Conservation (phyloP, 371 early-diverging fungal genomes). For the Smittium culicis region DNA sequence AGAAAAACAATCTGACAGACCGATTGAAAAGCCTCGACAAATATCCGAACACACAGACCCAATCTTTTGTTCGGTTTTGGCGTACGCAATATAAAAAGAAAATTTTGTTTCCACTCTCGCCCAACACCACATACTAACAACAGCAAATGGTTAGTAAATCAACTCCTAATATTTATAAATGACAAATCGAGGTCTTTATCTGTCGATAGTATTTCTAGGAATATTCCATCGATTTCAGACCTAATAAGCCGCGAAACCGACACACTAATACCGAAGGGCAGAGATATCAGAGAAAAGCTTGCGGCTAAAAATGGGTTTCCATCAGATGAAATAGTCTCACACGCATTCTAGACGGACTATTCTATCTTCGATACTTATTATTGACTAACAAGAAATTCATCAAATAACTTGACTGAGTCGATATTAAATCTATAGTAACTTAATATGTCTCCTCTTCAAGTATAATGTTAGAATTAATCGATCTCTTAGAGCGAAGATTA, state of each 20-base stretch:
- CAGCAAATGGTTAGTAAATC: not conserved
- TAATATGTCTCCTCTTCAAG: conserved; percentile 1
- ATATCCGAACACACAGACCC: not conserved
- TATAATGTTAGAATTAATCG: conserved; percentile 1
- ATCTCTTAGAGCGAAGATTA: not conserved
- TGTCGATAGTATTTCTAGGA: not conserved
- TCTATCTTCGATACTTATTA: conserved; percentile 1
- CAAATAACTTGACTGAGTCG: not conserved
- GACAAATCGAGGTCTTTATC: not conserved
- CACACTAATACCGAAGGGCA: not conserved
- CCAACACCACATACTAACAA: not conserved
- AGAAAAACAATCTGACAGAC: not conserved
- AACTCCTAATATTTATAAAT: not conserved
- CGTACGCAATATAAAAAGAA: not conserved
- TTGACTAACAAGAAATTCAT: not conserved
- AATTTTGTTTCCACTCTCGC: not conserved
- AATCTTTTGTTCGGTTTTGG: not conserved
- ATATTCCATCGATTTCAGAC: not conserved
- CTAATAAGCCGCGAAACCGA: not conserved
- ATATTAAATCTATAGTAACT: conserved; percentile 1
- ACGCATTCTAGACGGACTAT: not conserved
- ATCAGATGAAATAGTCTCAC: not conserved
- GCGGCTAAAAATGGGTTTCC: not conserved
- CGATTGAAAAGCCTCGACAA: not conserved
- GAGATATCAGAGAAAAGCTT: not conserved